phyloP scores from a whole-genome alignment of 2,329 filamentous ascomycete species.

The Fusarium camptoceras region DNA sequence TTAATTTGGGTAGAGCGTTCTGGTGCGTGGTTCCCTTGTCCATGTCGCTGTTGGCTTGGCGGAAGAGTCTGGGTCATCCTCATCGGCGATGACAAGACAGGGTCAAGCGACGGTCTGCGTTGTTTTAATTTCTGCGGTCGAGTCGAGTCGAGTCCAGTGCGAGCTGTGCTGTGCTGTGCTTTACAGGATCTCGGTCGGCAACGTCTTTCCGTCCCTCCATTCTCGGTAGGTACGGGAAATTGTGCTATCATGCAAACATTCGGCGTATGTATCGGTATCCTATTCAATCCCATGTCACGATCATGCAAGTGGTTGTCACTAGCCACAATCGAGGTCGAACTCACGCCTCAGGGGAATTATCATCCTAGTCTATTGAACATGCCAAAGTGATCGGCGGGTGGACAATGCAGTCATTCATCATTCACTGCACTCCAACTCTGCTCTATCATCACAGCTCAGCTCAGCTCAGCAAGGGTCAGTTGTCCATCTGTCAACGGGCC shows the following conservation, averaged over 20 bases:
- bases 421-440: constrained; percentile 1
- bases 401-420: constrained; percentile 9
- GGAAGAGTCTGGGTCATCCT: constrained; percentile 24
- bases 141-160: neutral
- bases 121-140: neutral
- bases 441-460: constrained; percentile 22
- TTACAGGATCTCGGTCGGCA: constrained; percentile 18
- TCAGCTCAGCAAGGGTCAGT: constrained; percentile 43
- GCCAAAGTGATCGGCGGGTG: constrained; percentile 27
- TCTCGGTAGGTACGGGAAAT: constrained; percentile 11
- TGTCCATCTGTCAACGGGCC: constrained; percentile 34
- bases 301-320: constrained; percentile 32
- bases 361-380: neutral
- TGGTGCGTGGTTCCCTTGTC: neutral
- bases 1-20: neutral
- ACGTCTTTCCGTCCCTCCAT: constrained; percentile 9
- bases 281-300: constrained; percentile 16
- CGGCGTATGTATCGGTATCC: constrained; percentile 14
- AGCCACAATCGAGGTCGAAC: constrained; percentile 43
- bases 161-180: neutral
- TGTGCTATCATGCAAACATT: constrained; percentile 18
- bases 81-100: constrained; percentile 35
- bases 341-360: constrained; percentile 37
- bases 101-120: neutral
- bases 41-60: constrained; percentile 27